A percentile compares a stretch with the other conserved stretches of the same genome.
Evolutionary conservation across 441 rosid genomes (phyloP).

Genomic region (Kokia cookei): DNA sequence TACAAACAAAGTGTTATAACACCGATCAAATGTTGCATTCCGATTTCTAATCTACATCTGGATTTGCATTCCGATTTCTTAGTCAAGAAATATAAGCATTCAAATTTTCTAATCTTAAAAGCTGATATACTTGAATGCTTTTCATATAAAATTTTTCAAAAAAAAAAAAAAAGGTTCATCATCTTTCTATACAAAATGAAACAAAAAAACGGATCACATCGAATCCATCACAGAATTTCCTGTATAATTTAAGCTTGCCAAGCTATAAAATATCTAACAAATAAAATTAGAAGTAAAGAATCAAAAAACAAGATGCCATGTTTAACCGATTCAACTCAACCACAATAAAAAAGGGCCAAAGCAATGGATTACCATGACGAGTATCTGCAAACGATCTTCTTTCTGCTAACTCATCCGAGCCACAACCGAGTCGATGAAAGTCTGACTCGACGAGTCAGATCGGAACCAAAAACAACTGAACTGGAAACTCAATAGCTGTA

Average conservation of each 20-base stretch:
- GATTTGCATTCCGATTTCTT: not conserved
- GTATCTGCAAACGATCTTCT: conserved; percentile 32
- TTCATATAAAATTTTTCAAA: not conserved
- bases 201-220: not conserved
- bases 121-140: not conserved
- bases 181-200: not conserved
- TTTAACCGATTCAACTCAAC: conserved; percentile 17
- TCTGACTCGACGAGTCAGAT: conserved; percentile 37
- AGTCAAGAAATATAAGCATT: not conserved
- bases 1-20: not conserved
- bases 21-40: not conserved
- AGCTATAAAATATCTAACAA: not conserved
- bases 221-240: not conserved
- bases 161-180: not conserved
- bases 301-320: not conserved
- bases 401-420: conserved; percentile 39
- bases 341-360: not conserved
- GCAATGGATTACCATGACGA: conserved; percentile 39
- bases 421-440: conserved; percentile 10
- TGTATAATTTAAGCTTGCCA: not conserved
- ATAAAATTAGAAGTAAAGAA: not conserved
- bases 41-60: not conserved
- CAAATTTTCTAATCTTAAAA: not conserved
- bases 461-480: conserved; percentile 20
- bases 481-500: conserved; percentile 4